A percentile compares a stretch with the other conserved stretches of the same genome.
phyloP scores from a whole-genome alignment of 306 rosid genomes.

The Carpinus viminea region DNA sequence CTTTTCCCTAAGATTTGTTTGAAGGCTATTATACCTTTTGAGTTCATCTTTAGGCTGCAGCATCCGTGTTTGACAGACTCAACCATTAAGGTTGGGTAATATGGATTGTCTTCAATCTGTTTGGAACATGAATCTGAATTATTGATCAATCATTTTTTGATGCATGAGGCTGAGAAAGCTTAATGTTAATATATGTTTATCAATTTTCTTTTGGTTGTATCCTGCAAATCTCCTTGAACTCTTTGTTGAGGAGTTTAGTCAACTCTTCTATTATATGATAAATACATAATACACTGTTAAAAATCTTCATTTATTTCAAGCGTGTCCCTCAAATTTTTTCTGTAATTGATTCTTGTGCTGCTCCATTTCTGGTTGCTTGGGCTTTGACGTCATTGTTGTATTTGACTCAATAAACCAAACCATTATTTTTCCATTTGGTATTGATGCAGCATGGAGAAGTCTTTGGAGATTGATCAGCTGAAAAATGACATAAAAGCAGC shows the following conservation, averaged over 20 bases:
- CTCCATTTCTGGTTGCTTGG: not conserved
- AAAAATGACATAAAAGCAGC: constrained; percentile 23
- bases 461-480: constrained; percentile 35
- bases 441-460: constrained; percentile 41
- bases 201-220: not conserved
- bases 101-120: too few relatives aligned
- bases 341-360: not conserved
- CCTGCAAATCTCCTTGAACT: constrained; percentile 3
- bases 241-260: not conserved
- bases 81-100: too few relatives aligned
- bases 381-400: not conserved
- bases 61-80: too few relatives aligned
- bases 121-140: too few relatives aligned
- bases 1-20: too few relatives aligned
- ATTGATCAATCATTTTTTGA: too few relatives aligned
- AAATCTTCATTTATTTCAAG: not conserved
- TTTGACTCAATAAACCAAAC: constrained; percentile 7
- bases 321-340: not conserved
- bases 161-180: not conserved
- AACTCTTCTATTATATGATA: not conserved
- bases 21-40: too few relatives aligned
- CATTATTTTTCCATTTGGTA: constrained; percentile 12
- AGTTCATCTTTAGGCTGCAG: too few relatives aligned
- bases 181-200: not conserved
- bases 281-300: too few relatives aligned